Evolutionary conservation across 2,329 filamentous ascomycete species (phyloP).

Genomic region (Xylariaceae sp.): DNA sequence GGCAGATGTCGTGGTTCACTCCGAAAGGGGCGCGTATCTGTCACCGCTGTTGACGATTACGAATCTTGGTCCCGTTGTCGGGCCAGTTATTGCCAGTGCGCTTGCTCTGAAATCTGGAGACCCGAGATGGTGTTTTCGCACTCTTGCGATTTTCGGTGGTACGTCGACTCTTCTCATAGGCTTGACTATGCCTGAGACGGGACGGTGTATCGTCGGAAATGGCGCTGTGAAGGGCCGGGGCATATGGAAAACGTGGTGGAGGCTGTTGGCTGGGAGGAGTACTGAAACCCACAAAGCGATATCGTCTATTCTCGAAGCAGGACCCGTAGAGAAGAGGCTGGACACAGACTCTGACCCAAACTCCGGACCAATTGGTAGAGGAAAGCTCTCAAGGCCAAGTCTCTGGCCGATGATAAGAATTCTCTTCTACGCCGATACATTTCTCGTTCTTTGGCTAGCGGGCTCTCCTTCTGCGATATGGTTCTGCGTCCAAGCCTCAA

Average conservation of each 20-base stretch:
- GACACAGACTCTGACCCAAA: background rate
- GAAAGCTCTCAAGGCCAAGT: background rate
- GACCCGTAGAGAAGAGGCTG: background rate
- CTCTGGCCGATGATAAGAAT: background rate
- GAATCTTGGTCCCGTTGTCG: no score
- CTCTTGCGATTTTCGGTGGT: no score
- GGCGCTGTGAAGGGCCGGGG: background rate
- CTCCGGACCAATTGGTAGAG: background rate
- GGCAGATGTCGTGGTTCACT: no score
- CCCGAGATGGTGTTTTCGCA: no score
- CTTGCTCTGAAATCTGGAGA: no score
- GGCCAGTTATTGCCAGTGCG: no score
- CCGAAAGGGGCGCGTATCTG: no score
- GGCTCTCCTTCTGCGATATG: background rate
- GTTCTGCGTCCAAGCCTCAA: background rate
- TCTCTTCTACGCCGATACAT: background rate
- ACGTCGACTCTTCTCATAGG: no score
- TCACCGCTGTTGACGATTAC: no score
- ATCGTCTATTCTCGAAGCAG: background rate
- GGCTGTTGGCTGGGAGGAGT: background rate
- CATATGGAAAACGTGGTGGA: background rate
- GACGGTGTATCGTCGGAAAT: background rate
- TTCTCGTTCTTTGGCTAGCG: background rate
- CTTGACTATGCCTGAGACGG: background rate
- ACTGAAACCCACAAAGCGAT: background rate